phyloP scores from a whole-genome alignment of 2,329 filamentous ascomycete genomes.

The Monilinia fructicola region DNA sequence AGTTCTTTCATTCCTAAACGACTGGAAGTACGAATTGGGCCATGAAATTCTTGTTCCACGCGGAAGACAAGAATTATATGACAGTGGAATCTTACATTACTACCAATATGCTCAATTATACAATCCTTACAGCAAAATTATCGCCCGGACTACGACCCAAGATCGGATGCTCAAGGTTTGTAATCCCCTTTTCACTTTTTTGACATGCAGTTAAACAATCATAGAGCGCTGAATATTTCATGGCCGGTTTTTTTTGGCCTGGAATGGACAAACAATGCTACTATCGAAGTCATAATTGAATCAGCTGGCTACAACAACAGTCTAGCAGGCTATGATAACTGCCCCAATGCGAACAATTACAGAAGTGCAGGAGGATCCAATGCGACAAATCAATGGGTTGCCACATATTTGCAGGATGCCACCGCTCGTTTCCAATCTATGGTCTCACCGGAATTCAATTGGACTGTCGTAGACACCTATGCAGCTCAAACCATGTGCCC shows the following conservation, averaged over 20 bases:
- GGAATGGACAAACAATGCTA: constrained; percentile 70
- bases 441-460: constrained; percentile 56
- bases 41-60: constrained; percentile 70
- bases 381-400: constrained; percentile 59
- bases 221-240: constrained; percentile 65
- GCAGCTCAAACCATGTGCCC: constrained; percentile 71
- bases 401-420: constrained; percentile 63
- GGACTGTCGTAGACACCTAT: constrained; percentile 63
- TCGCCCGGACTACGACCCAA: constrained; percentile 72
- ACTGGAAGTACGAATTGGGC: constrained; percentile 69
- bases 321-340: constrained; percentile 65
- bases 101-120: constrained; percentile 60
- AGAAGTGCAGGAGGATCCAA: constrained; percentile 51
- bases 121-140: constrained; percentile 69
- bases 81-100: constrained; percentile 68
- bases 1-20: constrained; percentile 63
- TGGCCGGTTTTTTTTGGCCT: constrained; percentile 77
- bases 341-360: constrained; percentile 57
- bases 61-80: constrained; percentile 71
- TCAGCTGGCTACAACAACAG: constrained; percentile 65
- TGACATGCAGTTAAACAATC: constrained; percentile 19
- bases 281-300: constrained; percentile 72
- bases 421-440: constrained; percentile 58
- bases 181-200: constrained; percentile 41
- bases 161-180: constrained; percentile 68